A percentile compares a stretch with the other conserved stretches of the same genome.
phyloP scores from a whole-genome alignment of 139 green algal species.

The Chloropicon primus region DNA sequence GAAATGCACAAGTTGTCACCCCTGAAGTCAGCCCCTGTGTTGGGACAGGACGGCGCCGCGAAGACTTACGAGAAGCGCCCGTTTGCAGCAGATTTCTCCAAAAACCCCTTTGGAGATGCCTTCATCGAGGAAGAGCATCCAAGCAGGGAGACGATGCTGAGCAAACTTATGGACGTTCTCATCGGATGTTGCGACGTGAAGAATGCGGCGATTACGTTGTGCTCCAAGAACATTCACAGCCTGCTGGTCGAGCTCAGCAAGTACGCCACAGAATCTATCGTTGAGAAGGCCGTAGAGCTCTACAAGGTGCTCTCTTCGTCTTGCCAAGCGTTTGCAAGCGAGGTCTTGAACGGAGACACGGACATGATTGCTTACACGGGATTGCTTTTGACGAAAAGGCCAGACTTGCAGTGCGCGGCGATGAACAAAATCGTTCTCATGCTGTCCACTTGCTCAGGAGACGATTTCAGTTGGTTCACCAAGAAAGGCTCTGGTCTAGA shows the following conservation, averaged over 20 bases:
- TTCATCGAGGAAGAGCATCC: neutral
- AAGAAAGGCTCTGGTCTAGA: neutral
- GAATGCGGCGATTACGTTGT: neutral
- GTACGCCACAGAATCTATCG: neutral
- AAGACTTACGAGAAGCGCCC: neutral
- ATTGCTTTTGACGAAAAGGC: neutral
- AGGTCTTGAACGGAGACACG: neutral
- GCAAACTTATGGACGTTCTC: neutral
- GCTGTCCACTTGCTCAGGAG: neutral
- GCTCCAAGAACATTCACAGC: neutral
- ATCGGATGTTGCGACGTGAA: neutral
- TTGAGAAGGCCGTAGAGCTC: neutral
- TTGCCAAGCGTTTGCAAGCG: neutral
- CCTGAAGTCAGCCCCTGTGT: neutral
- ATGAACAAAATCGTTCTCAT: neutral
- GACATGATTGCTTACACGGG: neutral
- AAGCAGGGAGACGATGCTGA: neutral
- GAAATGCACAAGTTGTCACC: neutral
- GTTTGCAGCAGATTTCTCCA: neutral
- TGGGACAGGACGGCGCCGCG: neutral
- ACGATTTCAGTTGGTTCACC: neutral
- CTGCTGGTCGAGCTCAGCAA: neutral
- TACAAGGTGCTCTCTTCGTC: neutral
- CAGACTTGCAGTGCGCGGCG: neutral
- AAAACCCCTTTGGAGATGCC: neutral